Conservation (phyloP, 2,329 filamentous ascomycete species). For the Sarocladiaceae sp. region DNA sequence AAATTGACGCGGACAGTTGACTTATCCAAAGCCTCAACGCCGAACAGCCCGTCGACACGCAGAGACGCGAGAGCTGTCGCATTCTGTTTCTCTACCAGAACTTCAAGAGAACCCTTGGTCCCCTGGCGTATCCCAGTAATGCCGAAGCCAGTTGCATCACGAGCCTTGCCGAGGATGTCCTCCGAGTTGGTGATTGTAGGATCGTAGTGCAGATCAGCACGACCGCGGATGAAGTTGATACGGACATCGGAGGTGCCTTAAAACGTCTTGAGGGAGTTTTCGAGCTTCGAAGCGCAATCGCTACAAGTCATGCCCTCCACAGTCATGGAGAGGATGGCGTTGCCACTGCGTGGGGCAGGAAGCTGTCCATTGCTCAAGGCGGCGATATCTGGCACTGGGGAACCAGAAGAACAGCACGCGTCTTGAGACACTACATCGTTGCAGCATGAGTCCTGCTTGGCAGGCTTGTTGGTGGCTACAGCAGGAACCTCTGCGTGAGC, state of each 20-base stretch:
- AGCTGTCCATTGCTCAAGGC: not conserved
- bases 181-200: slow-evolving; percentile 12
- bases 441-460: not conserved
- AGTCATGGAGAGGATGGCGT: slow-evolving; percentile 16
- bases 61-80: not conserved
- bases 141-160: slow-evolving; percentile 17
- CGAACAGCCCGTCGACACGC: slow-evolving; percentile 14
- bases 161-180: slow-evolving; percentile 15
- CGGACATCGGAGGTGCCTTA: slow-evolving; percentile 16
- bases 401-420: not conserved
- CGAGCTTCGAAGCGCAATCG: slow-evolving; percentile 18
- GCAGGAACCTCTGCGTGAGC: not conserved
- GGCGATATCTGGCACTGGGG: not conserved
- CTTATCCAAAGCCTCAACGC: slow-evolving; percentile 16
- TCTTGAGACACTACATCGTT: not conserved
- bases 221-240: slow-evolving; percentile 21
- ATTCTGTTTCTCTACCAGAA: not conserved
- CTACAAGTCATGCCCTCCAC: slow-evolving; percentile 21
- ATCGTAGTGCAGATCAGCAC: slow-evolving; percentile 18
- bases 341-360: slow-evolving; percentile 4
- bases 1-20: slow-evolving; percentile 16
- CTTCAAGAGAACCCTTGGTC: not conserved
- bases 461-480: not conserved
- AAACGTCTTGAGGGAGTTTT: slow-evolving; percentile 14
- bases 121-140: slow-evolving; percentile 12